Evolutionary conservation across 768 basidiomycete species (phyloP).

Genomic region (Boletus tomentosulus): DNA sequence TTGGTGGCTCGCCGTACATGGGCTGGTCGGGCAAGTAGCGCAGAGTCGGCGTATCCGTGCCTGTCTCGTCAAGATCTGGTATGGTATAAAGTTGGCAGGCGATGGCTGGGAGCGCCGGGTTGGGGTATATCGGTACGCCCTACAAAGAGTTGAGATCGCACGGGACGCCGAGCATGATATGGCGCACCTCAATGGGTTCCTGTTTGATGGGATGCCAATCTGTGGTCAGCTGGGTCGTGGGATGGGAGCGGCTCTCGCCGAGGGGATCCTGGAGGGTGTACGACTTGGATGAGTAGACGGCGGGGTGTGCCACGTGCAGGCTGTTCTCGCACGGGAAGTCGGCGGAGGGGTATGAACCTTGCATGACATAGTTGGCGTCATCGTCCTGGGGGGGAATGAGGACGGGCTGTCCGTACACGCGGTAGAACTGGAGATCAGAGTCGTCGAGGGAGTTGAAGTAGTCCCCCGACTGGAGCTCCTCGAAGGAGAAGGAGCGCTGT

Average conservation of each 20-base stretch:
- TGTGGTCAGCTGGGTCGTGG: neutral
- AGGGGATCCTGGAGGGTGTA: conserved; percentile 29
- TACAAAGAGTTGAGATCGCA: conserved; percentile 11
- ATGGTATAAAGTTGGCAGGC: conserved; percentile 16
- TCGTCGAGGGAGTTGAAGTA: conserved; percentile 30
- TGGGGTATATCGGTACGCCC: conserved; percentile 5
- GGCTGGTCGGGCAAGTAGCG: neutral
- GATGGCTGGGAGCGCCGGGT: conserved; percentile 10
- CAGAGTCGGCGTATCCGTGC: neutral
- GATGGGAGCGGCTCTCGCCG: conserved; percentile 11
- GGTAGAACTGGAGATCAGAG: conserved; percentile 31
- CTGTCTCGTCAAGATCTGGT: conserved; percentile 13
- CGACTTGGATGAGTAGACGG: conserved; percentile 19
- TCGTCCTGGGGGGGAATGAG: conserved; percentile 27
- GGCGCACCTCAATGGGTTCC: conserved; percentile 24
- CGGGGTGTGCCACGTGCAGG: conserved; percentile 5
- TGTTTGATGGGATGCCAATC: conserved; percentile 25
- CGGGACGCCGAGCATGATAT: neutral
- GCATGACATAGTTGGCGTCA: conserved; percentile 15
- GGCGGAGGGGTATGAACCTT: conserved; percentile 5
- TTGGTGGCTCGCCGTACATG: conserved; percentile 22
- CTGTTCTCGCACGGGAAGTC: conserved; percentile 1
- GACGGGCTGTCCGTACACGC: conserved; percentile 30
- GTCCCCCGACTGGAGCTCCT: conserved; percentile 32
- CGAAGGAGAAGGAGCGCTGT: conserved; percentile 31